phyloP scores from a whole-genome alignment of 805 yeast genomes.

The Wickerhamiella siamensis region DNA sequence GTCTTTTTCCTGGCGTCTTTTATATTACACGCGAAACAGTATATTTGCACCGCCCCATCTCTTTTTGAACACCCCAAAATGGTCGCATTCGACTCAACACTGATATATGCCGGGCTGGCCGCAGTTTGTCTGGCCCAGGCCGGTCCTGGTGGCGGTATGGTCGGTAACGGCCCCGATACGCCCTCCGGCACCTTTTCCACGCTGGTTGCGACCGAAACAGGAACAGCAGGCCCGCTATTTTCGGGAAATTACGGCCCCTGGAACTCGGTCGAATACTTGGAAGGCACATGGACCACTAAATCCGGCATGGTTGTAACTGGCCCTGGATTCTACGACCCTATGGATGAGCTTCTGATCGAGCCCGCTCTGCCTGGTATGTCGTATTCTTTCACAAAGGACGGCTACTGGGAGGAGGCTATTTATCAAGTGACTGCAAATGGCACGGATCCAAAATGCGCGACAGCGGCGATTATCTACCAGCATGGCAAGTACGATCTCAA shows the following conservation, averaged over 20 bases:
- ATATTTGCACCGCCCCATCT: too few relatives aligned
- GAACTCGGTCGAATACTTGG: slow-evolving; percentile 27
- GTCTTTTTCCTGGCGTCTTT: too few relatives aligned
- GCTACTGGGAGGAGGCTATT: slow-evolving; percentile 77
- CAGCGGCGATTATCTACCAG: slow-evolving; percentile 71
- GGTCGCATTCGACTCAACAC: too few relatives aligned
- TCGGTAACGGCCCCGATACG: slow-evolving; percentile 3
- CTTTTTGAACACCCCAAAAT: too few relatives aligned
- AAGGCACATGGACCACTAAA: slow-evolving; percentile 93
- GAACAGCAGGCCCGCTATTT: neutral
- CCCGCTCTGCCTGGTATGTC: slow-evolving; percentile 93
- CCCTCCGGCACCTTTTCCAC: slow-evolving; percentile 5
- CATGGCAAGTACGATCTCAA: slow-evolving; percentile 67
- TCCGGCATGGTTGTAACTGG: slow-evolving; percentile 93
- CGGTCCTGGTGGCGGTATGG: slow-evolving; percentile 9
- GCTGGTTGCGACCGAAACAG: slow-evolving; percentile 4
- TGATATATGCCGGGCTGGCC: neutral
- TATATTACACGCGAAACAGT: too few relatives aligned
- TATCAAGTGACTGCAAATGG: slow-evolving; percentile 43
- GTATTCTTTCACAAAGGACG: slow-evolving; percentile 85
- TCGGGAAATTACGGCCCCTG: slow-evolving; percentile 16
- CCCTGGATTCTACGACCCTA: slow-evolving; percentile 85
- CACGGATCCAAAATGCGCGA: slow-evolving; percentile 59
- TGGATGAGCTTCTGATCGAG: slow-evolving; percentile 84
- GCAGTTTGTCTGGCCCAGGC: neutral